Base-by-base conservation (phyloP, 768 basidiomycete species). In the Mycena pura region DNA sequence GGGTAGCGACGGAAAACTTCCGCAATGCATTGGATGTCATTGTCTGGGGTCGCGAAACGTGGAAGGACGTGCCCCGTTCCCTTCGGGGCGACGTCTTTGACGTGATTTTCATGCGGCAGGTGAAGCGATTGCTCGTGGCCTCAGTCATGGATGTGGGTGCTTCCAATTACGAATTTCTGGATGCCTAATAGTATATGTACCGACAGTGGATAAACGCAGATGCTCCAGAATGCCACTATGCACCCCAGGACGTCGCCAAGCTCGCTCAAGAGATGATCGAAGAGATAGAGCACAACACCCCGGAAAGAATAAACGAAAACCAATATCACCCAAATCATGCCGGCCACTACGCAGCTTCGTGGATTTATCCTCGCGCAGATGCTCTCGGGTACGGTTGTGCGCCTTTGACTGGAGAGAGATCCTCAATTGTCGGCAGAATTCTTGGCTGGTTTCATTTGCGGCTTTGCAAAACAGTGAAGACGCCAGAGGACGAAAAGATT, bases 361-460 rank as follows among this genome's bases (percentile, higher is more conserved):
- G 51, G 51, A 54, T 28, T 25, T 61, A 61, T 41, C 45, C 52
- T 47, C 60, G 28, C 21, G 60, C 60, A 38, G 60, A 61, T 40
- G 52, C 46, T 19, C 52, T 61, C 15, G 60, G 51, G 60, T 61
- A 54, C 22, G 50, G 21, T 9, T 21, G 19, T 40, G 3, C 55
- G 7, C 27, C 19, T 17, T 15, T 32, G 19, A 29, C 19, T 22
- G 17, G 44, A 24, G 14, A 3, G 19, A 6, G 7, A 57, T n/a
- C 27, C 40, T 17, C 7, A 45, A 28, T 24, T 34, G 19, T 51
- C 28, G 3, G 19, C 28, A 61, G 60, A 21, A 25, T 40, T 27
- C 52, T 61, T 24, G 60, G 60, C 8, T 61, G 60, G 60, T 61
- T 61, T 40, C 60, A 61, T 48, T 4, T 53, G 28, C 38, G n/a